Evolutionary conservation across 1,284 basidiomycete species (phyloP).

Genomic region (Hymenochaete sp.): DNA sequence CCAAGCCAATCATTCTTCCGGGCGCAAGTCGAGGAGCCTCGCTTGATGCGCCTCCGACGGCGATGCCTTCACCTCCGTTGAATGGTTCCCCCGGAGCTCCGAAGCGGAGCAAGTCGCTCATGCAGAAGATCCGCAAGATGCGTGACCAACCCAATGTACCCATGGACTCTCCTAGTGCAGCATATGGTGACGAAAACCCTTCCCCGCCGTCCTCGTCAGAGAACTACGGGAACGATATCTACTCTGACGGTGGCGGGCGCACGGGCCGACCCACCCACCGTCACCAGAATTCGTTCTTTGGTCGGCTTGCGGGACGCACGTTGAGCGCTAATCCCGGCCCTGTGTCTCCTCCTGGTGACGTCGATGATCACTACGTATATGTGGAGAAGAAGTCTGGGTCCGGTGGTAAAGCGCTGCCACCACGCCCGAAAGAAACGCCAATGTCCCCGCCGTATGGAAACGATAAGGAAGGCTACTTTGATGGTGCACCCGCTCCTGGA

Average conservation of each 20-base stretch:
- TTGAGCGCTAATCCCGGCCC: constrained; percentile 20
- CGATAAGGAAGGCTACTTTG: constrained; percentile 40
- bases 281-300: constrained; percentile 62
- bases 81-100: constrained; percentile 31
- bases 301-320: constrained; percentile 38
- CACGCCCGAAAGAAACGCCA: constrained; percentile 31
- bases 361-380: constrained; percentile 51
- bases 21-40: constrained; percentile 26
- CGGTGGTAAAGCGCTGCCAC: constrained; percentile 51
- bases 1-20: constrained; percentile 66
- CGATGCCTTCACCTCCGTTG: constrained; percentile 31
- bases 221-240: constrained; percentile 21
- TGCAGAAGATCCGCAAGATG: constrained; percentile 79
- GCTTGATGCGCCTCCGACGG: constrained; percentile 28
- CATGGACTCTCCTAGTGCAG: constrained; percentile 35
- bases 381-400: constrained; percentile 43
- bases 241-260: constrained; percentile 15
- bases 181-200: constrained; percentile 30
- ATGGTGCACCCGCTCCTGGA: constrained; percentile 27
- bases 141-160: constrained; percentile 74
- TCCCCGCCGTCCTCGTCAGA: constrained; percentile 44
- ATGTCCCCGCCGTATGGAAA: constrained; percentile 27
- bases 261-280: constrained; percentile 51
- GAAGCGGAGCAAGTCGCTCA: constrained; percentile 69
- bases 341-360: constrained; percentile 34